A percentile compares a stretch with the other conserved stretches of the same genome.
phyloP scores from a whole-genome alignment of 768 basidiomycete species.

The Tylopilus subfusipes region DNA sequence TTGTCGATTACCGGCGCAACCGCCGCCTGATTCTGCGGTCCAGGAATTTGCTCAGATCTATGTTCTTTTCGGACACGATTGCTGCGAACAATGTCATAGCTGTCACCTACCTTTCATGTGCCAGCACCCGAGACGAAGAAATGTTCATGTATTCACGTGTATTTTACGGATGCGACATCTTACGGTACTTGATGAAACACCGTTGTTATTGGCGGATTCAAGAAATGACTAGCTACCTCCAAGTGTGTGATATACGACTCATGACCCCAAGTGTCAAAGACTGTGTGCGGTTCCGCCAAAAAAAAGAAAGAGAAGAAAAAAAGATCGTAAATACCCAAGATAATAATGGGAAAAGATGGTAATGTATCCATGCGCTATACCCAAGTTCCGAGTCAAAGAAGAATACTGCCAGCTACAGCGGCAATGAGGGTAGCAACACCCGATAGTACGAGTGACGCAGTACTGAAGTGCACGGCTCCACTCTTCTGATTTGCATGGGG shows the following conservation, averaged over 20 bases:
- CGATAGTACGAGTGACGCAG: constrained; percentile 21
- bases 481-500: constrained; percentile 34
- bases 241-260: background rate
- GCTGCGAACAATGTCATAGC: background rate
- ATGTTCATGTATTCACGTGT: constrained; percentile 15
- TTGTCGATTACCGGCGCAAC: background rate
- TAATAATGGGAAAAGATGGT: constrained; percentile 1
- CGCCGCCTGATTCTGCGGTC: background rate
- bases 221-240: background rate
- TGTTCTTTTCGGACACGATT: constrained; percentile 1
- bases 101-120: background rate
- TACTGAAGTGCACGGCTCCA: constrained; percentile 25
- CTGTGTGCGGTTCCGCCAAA: background rate
- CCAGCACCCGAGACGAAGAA: background rate
- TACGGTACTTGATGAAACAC: constrained; percentile 1
- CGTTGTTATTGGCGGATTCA: constrained; percentile 4
- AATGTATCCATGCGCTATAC: constrained; percentile 9
- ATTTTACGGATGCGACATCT: constrained; percentile 4
- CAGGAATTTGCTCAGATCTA: background rate
- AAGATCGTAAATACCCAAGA: constrained; percentile 4
- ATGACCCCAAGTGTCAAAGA: background rate
- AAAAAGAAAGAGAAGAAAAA: background rate
- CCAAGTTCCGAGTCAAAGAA: constrained; percentile 16
- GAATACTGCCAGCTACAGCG: constrained; percentile 19
- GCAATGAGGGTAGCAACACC: constrained; percentile 23